Percentiles rank a stretch among this genome's conserved stretches.
phyloP scores from a whole-genome alignment of 2,329 filamentous ascomycete genomes.

The Trichoderma sp. region DNA sequence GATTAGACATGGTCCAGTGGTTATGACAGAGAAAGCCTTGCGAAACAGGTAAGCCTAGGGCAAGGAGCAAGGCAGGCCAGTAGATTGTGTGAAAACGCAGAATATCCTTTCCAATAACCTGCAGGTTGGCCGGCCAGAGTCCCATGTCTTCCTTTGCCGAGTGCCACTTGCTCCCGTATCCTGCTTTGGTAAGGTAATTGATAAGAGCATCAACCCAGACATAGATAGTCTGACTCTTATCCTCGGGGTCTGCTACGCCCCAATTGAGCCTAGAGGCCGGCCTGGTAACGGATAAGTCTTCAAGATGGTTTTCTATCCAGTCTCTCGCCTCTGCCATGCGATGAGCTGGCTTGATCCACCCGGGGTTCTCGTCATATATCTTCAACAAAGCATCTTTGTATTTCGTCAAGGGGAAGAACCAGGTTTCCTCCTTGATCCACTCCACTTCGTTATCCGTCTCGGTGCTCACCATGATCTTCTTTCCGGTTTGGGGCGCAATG shows the following conservation, averaged over 20 bases:
- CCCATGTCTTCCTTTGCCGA: constrained; percentile 60
- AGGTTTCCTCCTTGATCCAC: constrained; percentile 90
- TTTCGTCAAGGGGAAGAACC: constrained; percentile 87
- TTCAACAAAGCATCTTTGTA: constrained; percentile 75
- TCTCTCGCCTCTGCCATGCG: constrained; percentile 77
- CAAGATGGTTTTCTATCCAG: constrained; percentile 73
- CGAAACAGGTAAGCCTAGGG: constrained; percentile 74
- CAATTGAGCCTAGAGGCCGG: constrained; percentile 75
- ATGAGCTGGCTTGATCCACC: constrained; percentile 69
- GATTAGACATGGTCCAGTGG: constrained; percentile 89
- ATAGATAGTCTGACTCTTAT: constrained; percentile 86
- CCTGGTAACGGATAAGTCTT: constrained; percentile 86
- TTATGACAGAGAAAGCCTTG: constrained; percentile 82
- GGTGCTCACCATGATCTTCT: constrained; percentile 75
- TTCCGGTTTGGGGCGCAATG: constrained; percentile 76
- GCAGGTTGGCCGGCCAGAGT: constrained; percentile 88
- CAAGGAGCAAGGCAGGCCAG: constrained; percentile 95
- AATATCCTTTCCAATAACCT: constrained; percentile 96
- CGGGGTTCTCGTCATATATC: constrained; percentile 75
- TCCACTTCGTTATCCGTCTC: constrained; percentile 93
- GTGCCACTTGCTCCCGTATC: constrained; percentile 64
- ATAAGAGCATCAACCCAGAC: constrained; percentile 96
- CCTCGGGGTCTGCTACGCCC: constrained; percentile 86
- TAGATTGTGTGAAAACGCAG: constrained; percentile 95
- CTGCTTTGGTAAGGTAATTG: constrained; percentile 87